Base-by-base conservation (phyloP, 495 filamentous ascomycete genomes). In the Immersiella caudata region DNA sequence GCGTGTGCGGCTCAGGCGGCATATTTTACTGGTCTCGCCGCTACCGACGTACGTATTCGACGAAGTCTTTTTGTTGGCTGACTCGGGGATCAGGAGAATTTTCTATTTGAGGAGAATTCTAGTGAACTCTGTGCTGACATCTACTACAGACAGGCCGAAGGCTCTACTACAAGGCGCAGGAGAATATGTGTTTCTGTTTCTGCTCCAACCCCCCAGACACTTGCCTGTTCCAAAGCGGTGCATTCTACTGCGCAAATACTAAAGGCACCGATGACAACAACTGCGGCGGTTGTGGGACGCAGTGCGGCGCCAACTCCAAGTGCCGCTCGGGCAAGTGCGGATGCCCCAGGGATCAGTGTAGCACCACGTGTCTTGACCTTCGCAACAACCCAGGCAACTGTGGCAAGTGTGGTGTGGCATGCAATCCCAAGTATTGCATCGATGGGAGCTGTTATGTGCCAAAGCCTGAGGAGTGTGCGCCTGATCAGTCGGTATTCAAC, bases 351-450 rank as follows among this genome's bases (percentile, higher is more conserved):
- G 58, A 69, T 35, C 64, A 65, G 40, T 71, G 72, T 52, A 65
- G 64, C 56, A 54, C 60, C 22, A 22, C 24, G 16, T 72, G 70
- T 55, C 57, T 72, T 11, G 64, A 72, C 46, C 49, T 74, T 26
- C 56, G 29, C 25, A 68, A 57, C 22, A 57, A 74, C 55, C 68
- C 72, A 3, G 63, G 57, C 36, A 74, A 74, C 70, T 74, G 72
- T 33, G 70, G 72, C 2, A 29, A 51, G 6, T 72, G 72, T 52
- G 68, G 68, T 26, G 67, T 68, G 22, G 65, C 66, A 20, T 74
- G 72, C 68, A 26, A 58, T 36, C 64, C 46, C 21, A 68, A 70
- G 29, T 68, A 66, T 52, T 74, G 71, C 63, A 63, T 67, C 62
- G 18, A 66, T 54, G 71, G 71, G 25, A 2, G 26, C 40, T 74